A percentile compares a stretch with the other conserved stretches of the same genome.
Conservation (phyloP, 2,329 filamentous ascomycete genomes). For the Sclerotinia nivalis region DNA sequence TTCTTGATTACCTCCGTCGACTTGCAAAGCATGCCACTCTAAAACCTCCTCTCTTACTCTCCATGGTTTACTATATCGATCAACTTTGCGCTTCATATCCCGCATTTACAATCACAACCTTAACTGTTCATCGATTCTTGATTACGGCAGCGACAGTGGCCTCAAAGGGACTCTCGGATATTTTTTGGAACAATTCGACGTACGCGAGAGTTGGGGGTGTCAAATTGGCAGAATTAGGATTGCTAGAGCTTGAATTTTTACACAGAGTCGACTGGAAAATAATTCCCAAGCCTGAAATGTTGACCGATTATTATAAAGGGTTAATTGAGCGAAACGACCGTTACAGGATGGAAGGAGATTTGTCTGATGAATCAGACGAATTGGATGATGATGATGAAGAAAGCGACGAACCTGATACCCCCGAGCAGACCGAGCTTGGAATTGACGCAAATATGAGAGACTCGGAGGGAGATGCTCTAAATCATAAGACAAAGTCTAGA, state of each 20-base stretch:
- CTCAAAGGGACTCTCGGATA: constrained; percentile 92
- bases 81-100: constrained; percentile 88
- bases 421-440: constrained; percentile 31
- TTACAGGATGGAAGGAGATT: constrained; percentile 49
- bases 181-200: constrained; percentile 97
- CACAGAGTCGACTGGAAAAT: constrained; percentile 95
- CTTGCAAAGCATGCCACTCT: constrained; percentile 92
- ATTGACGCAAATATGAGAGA: constrained; percentile 38
- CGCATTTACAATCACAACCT: constrained; percentile 91
- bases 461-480: constrained; percentile 38
- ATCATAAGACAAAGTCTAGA: constrained; percentile 27
- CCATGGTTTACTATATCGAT: constrained; percentile 99
- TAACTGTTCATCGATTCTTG: constrained; percentile 95
- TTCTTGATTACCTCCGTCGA: constrained; percentile 88
- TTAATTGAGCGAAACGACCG: constrained; percentile 68
- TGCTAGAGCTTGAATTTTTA: constrained; percentile 91
- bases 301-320: constrained; percentile 90
- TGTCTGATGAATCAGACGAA: constrained; percentile 24
- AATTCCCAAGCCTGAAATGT: constrained; percentile 88
- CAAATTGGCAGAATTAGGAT: constrained; percentile 81
- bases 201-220: constrained; percentile 95
- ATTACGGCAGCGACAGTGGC: constrained; percentile 96
- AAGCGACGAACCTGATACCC: constrained; percentile 41
- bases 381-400: constrained; percentile 30
- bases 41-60: constrained; percentile 88